phyloP scores from a whole-genome alignment of 2,329 filamentous ascomycete species.

The Sclerotinia spermophila region DNA sequence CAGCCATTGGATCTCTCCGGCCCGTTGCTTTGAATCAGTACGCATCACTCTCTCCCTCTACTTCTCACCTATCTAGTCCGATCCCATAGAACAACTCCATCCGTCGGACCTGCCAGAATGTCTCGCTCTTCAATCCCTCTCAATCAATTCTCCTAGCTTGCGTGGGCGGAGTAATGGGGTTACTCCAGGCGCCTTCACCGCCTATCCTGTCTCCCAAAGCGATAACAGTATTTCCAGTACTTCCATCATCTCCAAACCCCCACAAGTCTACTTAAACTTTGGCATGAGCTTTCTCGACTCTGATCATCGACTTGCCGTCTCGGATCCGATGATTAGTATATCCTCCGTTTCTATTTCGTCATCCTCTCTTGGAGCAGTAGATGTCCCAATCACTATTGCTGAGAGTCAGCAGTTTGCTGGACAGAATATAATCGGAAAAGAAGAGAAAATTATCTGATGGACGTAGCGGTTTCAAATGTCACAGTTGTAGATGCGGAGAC shows the following conservation, averaged over 20 bases:
- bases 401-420: constrained; percentile 24
- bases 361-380: constrained; percentile 4
- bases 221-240: constrained; percentile 16
- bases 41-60: neutral
- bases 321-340: constrained; percentile 23
- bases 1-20: constrained; percentile 43
- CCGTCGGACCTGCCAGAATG: constrained; percentile 52
- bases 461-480: constrained; percentile 17
- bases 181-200: constrained; percentile 21
- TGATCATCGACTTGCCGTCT: constrained; percentile 18
- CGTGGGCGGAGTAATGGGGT: constrained; percentile 56
- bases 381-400: constrained; percentile 15
- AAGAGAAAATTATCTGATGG: constrained; percentile 20
- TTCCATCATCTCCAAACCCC: constrained; percentile 17
- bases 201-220: constrained; percentile 17
- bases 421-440: constrained; percentile 20
- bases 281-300: constrained; percentile 21
- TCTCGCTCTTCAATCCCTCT: constrained; percentile 57
- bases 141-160: constrained; percentile 49
- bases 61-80: neutral
- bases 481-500: constrained; percentile 21
- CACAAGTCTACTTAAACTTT: constrained; percentile 22
- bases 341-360: constrained; percentile 20
- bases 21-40: constrained; percentile 40
- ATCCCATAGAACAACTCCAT: constrained; percentile 49